These are phyloP conservation scores for Fusarium pseudocircinatum DNA, from an alignment of 2,329 filamentous ascomycete genomes.

Conservation along the genomic window DNA sequence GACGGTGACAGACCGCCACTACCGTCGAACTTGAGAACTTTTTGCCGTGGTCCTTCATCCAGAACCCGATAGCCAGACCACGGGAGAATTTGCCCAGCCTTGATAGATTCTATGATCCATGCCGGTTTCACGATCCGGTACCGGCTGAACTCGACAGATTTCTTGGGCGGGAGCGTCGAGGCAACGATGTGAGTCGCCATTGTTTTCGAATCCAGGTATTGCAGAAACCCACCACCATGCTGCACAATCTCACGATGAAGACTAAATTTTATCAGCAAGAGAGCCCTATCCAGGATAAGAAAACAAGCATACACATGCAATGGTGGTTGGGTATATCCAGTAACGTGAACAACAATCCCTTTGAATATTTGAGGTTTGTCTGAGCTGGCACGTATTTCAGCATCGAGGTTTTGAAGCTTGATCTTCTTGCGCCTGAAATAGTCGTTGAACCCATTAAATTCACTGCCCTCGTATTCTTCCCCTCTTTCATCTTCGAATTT, in stretches of 20 bases:
- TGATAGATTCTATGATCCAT: slow-evolving; percentile 92
- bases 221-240: slow-evolving; percentile 93
- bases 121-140: slow-evolving; percentile 95
- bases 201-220: slow-evolving; percentile 95
- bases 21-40: slow-evolving; percentile 70
- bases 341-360: slow-evolving; percentile 89
- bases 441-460: slow-evolving; percentile 88
- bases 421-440: slow-evolving; percentile 97
- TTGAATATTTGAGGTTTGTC: slow-evolving; percentile 88
- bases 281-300: neutral
- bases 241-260: slow-evolving; percentile 88
- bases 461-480: slow-evolving; percentile 89
- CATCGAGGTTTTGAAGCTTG: slow-evolving; percentile 95
- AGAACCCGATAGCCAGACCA: slow-evolving; percentile 89
- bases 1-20: slow-evolving; percentile 74
- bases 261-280: slow-evolving; percentile 44
- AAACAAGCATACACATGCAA: slow-evolving; percentile 71
- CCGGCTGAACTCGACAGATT: slow-evolving; percentile 84
- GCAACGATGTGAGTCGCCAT: slow-evolving; percentile 96
- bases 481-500: slow-evolving; percentile 83
- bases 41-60: slow-evolving; percentile 85
- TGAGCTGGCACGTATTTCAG: slow-evolving; percentile 74
- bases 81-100: slow-evolving; percentile 80
- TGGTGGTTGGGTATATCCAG: slow-evolving; percentile 95
- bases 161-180: slow-evolving; percentile 89